Conservation (phyloP, 176 grass and related monocot species). For the Oryza officinalis region DNA sequence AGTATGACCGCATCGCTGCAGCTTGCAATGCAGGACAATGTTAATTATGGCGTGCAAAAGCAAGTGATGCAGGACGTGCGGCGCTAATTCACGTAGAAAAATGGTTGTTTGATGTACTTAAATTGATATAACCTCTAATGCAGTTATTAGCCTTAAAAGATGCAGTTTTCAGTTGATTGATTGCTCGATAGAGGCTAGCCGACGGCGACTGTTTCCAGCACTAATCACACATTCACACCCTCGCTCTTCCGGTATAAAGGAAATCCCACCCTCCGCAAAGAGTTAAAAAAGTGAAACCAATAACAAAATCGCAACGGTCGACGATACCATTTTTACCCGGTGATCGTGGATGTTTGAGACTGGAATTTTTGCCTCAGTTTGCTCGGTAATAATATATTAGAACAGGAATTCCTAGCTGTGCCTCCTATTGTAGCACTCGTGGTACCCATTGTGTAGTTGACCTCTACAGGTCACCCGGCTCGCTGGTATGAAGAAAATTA, state of each 20-base stretch:
- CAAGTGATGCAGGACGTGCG: not conserved
- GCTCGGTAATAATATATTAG: not conserved
- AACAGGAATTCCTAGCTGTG: not conserved
- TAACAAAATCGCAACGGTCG: not conserved
- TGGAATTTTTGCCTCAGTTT: not conserved
- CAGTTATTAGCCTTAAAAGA: not conserved
- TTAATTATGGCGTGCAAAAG: not conserved
- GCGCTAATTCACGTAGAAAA: not conserved
- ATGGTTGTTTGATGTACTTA: not conserved
- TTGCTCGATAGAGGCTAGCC: not conserved
- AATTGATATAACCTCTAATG: not conserved
- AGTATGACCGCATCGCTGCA: not conserved
- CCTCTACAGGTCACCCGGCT: not conserved
- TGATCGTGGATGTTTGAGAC: not conserved
- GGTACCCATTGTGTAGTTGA: not conserved
- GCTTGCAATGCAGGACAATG: not conserved
- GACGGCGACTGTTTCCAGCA: not conserved
- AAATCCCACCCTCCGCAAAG: not conserved
- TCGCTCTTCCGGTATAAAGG: not conserved
- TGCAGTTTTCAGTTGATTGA: not conserved
- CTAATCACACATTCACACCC: not conserved
- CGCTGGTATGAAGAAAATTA: not conserved
- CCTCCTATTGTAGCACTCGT: not conserved
- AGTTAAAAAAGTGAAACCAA: not conserved
- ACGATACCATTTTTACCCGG: not conserved